Percentiles rank a stretch among this genome's conserved stretches.
phyloP scores from a whole-genome alignment of 2,329 filamentous ascomycete species.

The Dendrostoma leiphaemia region DNA sequence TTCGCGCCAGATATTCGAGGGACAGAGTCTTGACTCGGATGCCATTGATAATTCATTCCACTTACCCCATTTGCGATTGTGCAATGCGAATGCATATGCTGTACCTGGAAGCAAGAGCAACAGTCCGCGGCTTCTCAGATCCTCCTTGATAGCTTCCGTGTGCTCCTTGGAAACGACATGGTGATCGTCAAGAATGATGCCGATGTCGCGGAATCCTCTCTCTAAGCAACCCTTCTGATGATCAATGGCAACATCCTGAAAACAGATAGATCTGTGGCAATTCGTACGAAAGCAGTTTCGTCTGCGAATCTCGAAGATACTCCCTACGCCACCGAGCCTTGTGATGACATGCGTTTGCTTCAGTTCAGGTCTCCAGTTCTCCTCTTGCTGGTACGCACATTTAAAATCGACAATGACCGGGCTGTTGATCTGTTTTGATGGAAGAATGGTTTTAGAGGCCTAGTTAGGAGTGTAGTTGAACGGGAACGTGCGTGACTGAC shows the following conservation, averaged over 20 bases:
- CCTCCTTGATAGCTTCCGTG: conserved; percentile 16
- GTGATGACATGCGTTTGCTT: too few species aligned
- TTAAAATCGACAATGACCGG: conserved; percentile 30
- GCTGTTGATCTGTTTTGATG: conserved; percentile 24
- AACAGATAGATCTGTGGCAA: too few species aligned
- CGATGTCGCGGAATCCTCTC: too few species aligned
- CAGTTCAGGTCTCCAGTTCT: background rate
- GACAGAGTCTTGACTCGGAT: too few species aligned
- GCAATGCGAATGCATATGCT: conserved; percentile 25
- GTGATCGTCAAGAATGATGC: conserved; percentile 2
- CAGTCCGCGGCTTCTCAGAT: conserved; percentile 20
- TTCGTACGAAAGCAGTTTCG: background rate
- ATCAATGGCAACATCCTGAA: background rate
- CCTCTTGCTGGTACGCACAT: conserved; percentile 22
- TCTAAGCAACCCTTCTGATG: too few species aligned
- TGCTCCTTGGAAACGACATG: conserved; percentile 13
- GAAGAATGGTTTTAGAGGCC: background rate
- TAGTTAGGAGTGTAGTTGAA: too few species aligned
- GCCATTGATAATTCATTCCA: background rate
- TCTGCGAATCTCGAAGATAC: background rate
- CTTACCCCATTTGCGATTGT: conserved; percentile 29
- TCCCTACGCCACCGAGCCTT: background rate
- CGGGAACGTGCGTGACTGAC: too few species aligned
- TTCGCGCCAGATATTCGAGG: too few species aligned
- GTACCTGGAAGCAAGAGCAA: conserved; percentile 23